These are phyloP conservation scores for Orbilia javanica DNA, from an alignment of 2,329 filamentous ascomycete genomes.

Conservation along the genomic window DNA sequence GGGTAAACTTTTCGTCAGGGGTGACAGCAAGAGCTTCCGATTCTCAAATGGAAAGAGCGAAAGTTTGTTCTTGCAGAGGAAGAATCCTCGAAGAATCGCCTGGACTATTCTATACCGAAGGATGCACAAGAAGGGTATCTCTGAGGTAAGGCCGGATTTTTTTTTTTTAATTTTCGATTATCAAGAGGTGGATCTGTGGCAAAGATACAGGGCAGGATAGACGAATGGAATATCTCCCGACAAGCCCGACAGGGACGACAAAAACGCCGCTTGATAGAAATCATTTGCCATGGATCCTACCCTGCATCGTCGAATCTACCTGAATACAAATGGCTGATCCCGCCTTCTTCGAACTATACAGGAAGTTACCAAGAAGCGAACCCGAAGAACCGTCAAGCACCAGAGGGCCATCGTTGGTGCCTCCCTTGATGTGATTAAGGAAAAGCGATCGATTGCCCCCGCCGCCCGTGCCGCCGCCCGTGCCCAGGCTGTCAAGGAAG, in stretches of 20 bases:
- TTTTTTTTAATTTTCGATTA: neutral
- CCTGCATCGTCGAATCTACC: neutral
- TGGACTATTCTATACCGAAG: slow-evolving; percentile 99
- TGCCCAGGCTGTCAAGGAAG: slow-evolving; percentile 90
- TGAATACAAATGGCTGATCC: slow-evolving; percentile 56
- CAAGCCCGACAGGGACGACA: neutral
- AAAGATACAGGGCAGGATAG: neutral
- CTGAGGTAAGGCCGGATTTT: slow-evolving; percentile 80
- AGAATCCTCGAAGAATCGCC: slow-evolving; percentile 99
- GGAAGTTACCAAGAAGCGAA: slow-evolving; percentile 99
- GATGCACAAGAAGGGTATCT: slow-evolving; percentile 99
- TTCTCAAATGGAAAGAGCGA: slow-evolving; percentile 99
- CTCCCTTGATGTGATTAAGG: slow-evolving; percentile 99
- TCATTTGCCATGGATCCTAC: neutral
- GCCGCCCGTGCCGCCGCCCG: slow-evolving; percentile 95
- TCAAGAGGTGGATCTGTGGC: slow-evolving; percentile 1
- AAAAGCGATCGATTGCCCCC: slow-evolving; percentile 93
- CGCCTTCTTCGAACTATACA: slow-evolving; percentile 67
- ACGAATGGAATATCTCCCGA: neutral
- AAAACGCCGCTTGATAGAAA: neutral
- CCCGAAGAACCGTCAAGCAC: slow-evolving; percentile 96
- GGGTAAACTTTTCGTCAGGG: slow-evolving; percentile 99
- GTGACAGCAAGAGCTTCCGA: slow-evolving; percentile 99
- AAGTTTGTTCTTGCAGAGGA: slow-evolving; percentile 99
- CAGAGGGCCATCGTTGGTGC: slow-evolving; percentile 99